Evolutionary conservation across 179 eudicot genomes (phyloP), one percentile per base, ranked within the genome.

Genomic region (Amaranthus tricolor): DNA sequence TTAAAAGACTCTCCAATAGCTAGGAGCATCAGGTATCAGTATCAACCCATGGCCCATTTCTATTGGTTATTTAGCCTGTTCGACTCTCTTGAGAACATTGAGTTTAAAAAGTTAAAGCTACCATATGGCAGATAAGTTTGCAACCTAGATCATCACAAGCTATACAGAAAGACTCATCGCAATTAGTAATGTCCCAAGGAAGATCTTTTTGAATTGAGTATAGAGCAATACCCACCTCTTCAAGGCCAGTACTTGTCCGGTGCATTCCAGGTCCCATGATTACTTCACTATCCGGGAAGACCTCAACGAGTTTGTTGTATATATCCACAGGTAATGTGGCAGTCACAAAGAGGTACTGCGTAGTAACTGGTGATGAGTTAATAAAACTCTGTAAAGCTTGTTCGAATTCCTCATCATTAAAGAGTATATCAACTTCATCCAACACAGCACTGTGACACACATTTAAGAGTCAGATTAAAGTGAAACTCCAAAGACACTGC

Each of bases 231-330:
- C 73, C 7, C 83, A 93, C 99, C 99, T 95, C 99, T 83, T 89
- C 95, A 78, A 95, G 93, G 74, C 93, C 88, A 54, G 87, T 48
- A 82, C 97, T 95, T 70, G 99, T 95, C 70, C 97, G 89, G 79
- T 95, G 99, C 83, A 92, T 80, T 65, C 97, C 94, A 58, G 97
- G 97, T 79, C 99, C 99, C 97, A 93, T 90, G 75, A 95, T 70
- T 63, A 93, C 91, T 82, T 90, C 93, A 79, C 88, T 85, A 77
- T 95, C 97, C 74, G 99, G 99, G 80, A 95, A 95, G 69, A 79
- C 79, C 81, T 90, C 89, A 71, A 93, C 88, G 63, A 93, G 88
- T 82, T 89, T 93, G 90, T 91, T 87, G 83, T 87, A 95, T 71
- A 93, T 88, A 50, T 89, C 91, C 17, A 82, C 82, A 54, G 97